These are phyloP conservation scores for Cornus kousa DNA, from an alignment of 148 eudicot species.

Conservation along the genomic window DNA sequence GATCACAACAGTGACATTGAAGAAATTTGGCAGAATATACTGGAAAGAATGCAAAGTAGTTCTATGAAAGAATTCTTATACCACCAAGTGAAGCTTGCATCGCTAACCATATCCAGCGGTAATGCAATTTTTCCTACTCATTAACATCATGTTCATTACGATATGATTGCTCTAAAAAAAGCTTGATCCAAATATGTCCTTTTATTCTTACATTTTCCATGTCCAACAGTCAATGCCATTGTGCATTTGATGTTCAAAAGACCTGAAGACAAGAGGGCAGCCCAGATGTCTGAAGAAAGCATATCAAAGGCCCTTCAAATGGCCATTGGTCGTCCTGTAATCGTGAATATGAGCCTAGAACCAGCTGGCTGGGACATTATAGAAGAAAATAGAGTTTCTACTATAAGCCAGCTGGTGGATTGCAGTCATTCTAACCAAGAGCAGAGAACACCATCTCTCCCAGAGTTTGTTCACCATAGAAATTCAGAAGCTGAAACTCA, in stretches of 20 bases:
- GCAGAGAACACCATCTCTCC: constrained; percentile 5
- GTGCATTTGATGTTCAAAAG: constrained; percentile 26
- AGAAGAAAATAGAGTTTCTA: not conserved
- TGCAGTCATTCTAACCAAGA: not conserved
- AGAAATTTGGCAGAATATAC: constrained; percentile 22
- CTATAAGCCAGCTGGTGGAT: constrained; percentile 3
- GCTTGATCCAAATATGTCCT: not conserved
- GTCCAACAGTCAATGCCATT: constrained; percentile 11
- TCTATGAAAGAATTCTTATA: constrained; percentile 17
- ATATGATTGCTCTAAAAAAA: not conserved
- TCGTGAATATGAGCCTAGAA: constrained; percentile 24
- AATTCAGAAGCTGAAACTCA: constrained; percentile 10
- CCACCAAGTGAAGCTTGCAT: constrained; percentile 27
- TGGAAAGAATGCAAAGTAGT: constrained; percentile 9
- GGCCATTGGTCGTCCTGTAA: constrained; percentile 19
- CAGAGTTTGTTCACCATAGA: constrained; percentile 11
- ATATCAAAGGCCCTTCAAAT: constrained; percentile 17
- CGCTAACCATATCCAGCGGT: constrained; percentile 23
- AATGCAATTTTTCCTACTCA: constrained; percentile 9
- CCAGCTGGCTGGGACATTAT: constrained; percentile 12
- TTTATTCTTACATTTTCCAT: not conserved
- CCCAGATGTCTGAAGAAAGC: constrained; percentile 21
- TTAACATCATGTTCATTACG: not conserved
- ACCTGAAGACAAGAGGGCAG: constrained; percentile 24
- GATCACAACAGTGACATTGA: constrained; percentile 14